These are phyloP conservation scores for Diplosphaera chodatii DNA, from an alignment of 139 green algal genomes.

Conservation along the genomic window DNA sequence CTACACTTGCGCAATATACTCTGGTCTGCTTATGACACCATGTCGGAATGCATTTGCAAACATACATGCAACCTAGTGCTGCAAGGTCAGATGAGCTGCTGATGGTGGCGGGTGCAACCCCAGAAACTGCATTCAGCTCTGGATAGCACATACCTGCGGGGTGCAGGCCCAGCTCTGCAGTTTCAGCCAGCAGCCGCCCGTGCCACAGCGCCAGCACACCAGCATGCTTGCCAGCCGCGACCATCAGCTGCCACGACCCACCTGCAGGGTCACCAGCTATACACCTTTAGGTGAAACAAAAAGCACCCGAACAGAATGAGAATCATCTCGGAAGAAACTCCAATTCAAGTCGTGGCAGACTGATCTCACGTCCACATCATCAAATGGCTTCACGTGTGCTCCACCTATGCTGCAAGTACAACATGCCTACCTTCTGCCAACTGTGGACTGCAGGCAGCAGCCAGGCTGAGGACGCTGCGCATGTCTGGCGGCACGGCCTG, in stretches of 20 bases:
- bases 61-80: no score
- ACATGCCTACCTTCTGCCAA: no score
- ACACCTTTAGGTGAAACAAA: no score
- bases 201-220: not conserved
- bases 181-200: not conserved
- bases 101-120: not conserved
- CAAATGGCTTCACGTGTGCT: no score
- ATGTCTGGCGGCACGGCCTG: not conserved
- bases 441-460: not conserved
- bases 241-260: not conserved
- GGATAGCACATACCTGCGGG: not conserved
- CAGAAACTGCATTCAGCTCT: not conserved
- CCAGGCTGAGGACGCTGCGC: not conserved
- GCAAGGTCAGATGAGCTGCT: not conserved
- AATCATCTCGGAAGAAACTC: no score
- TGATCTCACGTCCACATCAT: no score
- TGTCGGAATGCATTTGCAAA: no score
- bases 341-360: no score
- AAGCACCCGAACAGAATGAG: no score
- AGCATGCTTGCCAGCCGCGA: not conserved
- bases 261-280: not conserved
- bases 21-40: no score
- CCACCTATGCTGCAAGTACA: no score
- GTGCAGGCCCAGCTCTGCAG: not conserved
- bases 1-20: no score